phyloP scores from a whole-genome alignment of 768 basidiomycete genomes.

The Suillus brevipes region DNA sequence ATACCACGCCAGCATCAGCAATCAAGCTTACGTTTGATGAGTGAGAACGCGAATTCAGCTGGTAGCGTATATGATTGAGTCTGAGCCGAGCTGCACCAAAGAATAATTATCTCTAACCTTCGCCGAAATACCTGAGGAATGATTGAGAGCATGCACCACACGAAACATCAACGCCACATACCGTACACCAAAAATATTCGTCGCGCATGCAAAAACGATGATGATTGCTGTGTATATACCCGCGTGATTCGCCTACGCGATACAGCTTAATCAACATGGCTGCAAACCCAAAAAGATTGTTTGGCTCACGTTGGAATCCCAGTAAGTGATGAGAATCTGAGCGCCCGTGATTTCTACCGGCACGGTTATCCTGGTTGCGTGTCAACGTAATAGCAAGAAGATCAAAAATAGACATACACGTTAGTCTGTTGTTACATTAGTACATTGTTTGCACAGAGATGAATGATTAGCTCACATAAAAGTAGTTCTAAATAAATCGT shows the following conservation, averaged over 20 bases:
- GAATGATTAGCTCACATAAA: constrained; percentile 44
- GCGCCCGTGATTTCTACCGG: constrained; percentile 79
- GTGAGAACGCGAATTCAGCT: constrained; percentile 68
- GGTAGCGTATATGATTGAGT: background rate
- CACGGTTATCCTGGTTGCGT: constrained; percentile 47
- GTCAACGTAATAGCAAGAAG: background rate
- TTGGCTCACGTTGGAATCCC: constrained; percentile 57
- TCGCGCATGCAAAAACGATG: constrained; percentile 53
- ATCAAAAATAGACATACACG: constrained; percentile 7
- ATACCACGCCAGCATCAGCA: background rate
- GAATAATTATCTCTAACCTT: constrained; percentile 40
- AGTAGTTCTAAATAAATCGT: constrained; percentile 46
- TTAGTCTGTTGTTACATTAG: constrained; percentile 3
- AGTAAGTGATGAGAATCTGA: constrained; percentile 67
- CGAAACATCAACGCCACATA: constrained; percentile 22
- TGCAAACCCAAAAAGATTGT: background rate
- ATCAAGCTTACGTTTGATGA: constrained; percentile 55
- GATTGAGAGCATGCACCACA: background rate
- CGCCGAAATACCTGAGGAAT: constrained; percentile 55
- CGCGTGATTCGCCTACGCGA: constrained; percentile 45
- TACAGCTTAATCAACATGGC: background rate
- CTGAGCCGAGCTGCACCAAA: too few species aligned
- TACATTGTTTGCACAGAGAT: constrained; percentile 29
- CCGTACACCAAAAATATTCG: constrained; percentile 74
- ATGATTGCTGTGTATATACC: constrained; percentile 60